Evolutionary conservation across 2,329 filamentous ascomycete genomes (phyloP).

Genomic region (Mycosphaerelloides madeirae): DNA sequence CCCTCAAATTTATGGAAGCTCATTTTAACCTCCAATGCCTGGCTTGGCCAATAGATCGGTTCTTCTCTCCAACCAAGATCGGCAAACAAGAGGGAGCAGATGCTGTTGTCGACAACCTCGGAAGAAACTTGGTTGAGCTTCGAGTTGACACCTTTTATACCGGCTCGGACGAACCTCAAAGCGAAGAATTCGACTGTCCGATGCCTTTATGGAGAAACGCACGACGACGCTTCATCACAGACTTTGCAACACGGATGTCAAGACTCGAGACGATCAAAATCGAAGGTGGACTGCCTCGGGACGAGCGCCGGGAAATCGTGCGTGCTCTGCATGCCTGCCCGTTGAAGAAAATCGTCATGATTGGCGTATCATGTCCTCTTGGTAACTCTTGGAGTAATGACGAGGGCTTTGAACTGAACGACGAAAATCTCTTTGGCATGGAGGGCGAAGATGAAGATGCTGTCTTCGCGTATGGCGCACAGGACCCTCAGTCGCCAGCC

Average conservation of each 20-base stretch:
- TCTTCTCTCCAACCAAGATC: slow-evolving; percentile 35
- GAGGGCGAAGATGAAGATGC: slow-evolving; percentile 31
- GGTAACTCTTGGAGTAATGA: slow-evolving; percentile 46
- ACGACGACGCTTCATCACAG: slow-evolving; percentile 37
- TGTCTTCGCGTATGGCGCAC: slow-evolving; percentile 22
- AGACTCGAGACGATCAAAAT: slow-evolving; percentile 43
- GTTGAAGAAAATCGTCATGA: slow-evolving; percentile 43
- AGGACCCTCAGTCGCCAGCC: slow-evolving; percentile 12
- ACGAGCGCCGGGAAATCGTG: slow-evolving; percentile 44
- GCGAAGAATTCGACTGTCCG: slow-evolving; percentile 9
- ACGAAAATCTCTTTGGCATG: slow-evolving; percentile 20
- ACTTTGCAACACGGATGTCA: slow-evolving; percentile 40
- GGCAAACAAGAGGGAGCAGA: slow-evolving; percentile 25
- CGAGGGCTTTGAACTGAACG: slow-evolving; percentile 24
- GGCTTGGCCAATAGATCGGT: slow-evolving; percentile 44
- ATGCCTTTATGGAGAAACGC: background rate
- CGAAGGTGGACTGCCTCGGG: slow-evolving; percentile 44
- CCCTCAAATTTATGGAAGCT: slow-evolving; percentile 40
- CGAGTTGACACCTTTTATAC: slow-evolving; percentile 36
- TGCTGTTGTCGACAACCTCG: slow-evolving; percentile 37
- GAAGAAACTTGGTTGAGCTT: slow-evolving; percentile 38
- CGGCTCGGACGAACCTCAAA: slow-evolving; percentile 23
- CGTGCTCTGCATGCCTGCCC: slow-evolving; percentile 40
- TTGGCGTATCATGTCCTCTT: slow-evolving; percentile 39
- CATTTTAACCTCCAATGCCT: slow-evolving; percentile 42